Evolutionary conservation across 139 green algal species (phyloP).

Genomic region (Trebouxia sp.): DNA sequence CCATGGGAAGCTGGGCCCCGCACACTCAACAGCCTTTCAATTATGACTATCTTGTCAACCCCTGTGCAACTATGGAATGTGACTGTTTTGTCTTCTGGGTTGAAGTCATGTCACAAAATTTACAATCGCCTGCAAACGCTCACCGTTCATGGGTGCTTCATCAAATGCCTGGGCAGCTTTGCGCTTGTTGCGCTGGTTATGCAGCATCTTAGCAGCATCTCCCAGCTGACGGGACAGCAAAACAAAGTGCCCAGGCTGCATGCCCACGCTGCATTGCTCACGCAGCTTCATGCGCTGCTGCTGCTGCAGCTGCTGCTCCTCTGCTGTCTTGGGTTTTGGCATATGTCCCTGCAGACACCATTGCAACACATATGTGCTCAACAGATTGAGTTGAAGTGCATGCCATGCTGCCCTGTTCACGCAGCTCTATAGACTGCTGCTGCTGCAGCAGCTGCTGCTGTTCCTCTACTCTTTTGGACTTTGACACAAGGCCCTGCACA

Average conservation of each 20-base stretch:
- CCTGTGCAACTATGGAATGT: no score
- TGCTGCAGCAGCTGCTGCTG: no score
- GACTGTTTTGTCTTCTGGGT: neutral
- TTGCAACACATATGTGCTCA: no score
- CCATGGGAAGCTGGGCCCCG: no score
- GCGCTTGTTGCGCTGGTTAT: slow-evolving; percentile 7
- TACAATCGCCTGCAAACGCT: neutral
- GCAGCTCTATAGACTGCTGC: no score
- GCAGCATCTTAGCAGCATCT: neutral
- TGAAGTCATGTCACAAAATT: neutral
- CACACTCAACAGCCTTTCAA: no score
- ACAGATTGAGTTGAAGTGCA: no score
- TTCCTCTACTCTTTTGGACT: no score
- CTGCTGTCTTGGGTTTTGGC: neutral
- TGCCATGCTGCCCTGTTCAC: no score
- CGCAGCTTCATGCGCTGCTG: neutral
- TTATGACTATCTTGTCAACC: no score
- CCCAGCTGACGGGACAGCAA: neutral
- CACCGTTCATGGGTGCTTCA: neutral
- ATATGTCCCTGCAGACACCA: neutral
- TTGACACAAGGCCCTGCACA: no score
- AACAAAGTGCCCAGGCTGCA: neutral
- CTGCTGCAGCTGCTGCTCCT: slow-evolving; percentile 3
- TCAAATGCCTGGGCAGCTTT: slow-evolving; percentile 1
- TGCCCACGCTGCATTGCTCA: neutral